Percentiles rank a stretch among this genome's conserved stretches.
Evolutionary conservation across 1,284 basidiomycete genomes (phyloP).

Genomic region (Grifola frondosa): DNA sequence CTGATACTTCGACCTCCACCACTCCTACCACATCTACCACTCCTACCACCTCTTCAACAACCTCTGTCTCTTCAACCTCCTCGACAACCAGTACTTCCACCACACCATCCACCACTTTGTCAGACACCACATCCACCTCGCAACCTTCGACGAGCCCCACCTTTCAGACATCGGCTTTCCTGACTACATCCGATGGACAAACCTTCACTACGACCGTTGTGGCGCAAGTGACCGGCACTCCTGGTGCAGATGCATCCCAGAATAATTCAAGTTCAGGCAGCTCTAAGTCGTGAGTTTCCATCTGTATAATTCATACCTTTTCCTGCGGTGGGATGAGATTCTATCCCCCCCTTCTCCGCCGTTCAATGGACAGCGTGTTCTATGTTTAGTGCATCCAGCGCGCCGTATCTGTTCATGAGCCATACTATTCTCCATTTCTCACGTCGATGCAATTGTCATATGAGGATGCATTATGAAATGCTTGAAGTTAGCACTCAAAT

Average conservation of each 20-base stretch:
- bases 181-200: conserved; percentile 8
- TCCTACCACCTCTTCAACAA: conserved; percentile 5
- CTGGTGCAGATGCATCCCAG: background rate
- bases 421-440: background rate
- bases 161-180: conserved; percentile 9
- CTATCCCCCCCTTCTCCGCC: background rate
- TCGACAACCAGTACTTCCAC: conserved; percentile 5
- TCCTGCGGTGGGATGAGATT: background rate
- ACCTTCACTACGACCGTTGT: conserved; percentile 12
- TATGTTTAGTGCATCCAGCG: background rate
- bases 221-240: background rate
- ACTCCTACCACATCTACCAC: conserved; percentile 9
- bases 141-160: conserved; percentile 7
- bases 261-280: background rate
- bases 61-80: conserved; percentile 6
- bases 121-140: conserved; percentile 3
- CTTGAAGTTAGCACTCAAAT: too few species aligned
- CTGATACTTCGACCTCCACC: conserved; percentile 5
- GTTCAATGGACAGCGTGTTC: background rate
- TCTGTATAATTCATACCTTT: background rate
- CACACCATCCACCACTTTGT: conserved; percentile 2
- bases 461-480: too few species aligned
- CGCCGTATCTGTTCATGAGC: background rate
- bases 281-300: conserved; percentile 10
- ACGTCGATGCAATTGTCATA: too few species aligned